Evolutionary conservation across 306 rosid genomes (phyloP).

Genomic region (Inga laurina): DNA sequence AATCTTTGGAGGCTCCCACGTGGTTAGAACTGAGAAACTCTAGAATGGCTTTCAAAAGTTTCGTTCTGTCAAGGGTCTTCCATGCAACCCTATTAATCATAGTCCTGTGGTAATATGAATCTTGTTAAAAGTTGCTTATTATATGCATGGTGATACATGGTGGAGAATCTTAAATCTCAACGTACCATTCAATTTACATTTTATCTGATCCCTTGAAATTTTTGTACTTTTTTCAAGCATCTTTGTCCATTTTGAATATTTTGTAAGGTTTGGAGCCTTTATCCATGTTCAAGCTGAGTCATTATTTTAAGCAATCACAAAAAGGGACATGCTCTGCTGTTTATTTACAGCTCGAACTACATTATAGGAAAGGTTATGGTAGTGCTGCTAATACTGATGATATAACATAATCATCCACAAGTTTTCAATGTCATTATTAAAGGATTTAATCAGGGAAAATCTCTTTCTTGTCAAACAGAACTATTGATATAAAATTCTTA

Average conservation of each 20-base stretch:
- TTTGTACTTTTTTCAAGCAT: slow-evolving; percentile 5
- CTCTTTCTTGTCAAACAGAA: neutral
- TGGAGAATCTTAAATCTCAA: neutral
- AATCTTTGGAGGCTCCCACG: neutral
- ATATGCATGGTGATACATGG: neutral
- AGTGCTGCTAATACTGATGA: neutral
- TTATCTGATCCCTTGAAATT: neutral
- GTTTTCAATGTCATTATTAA: neutral
- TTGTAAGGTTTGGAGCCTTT: slow-evolving; percentile 9
- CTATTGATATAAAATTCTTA: neutral
- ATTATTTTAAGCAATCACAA: neutral
- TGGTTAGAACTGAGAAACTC: neutral
- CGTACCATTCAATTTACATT: neutral
- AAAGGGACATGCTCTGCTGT: neutral
- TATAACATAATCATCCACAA: neutral
- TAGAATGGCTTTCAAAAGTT: slow-evolving; percentile 5
- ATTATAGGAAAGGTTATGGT: neutral
- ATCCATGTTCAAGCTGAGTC: neutral
- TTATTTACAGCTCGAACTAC: neutral
- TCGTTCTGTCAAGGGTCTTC: slow-evolving; percentile 18
- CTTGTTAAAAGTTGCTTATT: slow-evolving; percentile 13
- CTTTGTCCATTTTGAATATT: neutral
- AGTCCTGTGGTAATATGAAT: neutral
- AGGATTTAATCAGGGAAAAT: neutral
- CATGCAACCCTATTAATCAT: neutral